Evolutionary conservation across 352 stramenopile species (phyloP).

Genomic region (Pythium angustatum): DNA sequence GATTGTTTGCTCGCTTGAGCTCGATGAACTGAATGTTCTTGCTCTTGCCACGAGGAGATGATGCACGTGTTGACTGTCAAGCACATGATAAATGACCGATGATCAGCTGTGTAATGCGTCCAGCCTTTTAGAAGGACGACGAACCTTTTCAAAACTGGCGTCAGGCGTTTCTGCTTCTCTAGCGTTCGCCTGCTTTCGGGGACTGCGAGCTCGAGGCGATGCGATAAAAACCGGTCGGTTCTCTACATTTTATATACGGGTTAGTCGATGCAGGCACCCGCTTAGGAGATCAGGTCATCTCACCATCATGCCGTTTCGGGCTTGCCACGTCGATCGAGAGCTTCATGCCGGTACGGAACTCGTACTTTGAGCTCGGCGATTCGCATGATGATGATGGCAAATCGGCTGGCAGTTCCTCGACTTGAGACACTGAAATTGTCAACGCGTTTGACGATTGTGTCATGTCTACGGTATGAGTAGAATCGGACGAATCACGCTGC

Average conservation of each 20-base stretch:
- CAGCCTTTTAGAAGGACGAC: too few species aligned
- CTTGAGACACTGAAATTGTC: neutral
- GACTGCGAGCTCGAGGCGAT: constrained; percentile 49
- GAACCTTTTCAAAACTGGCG: constrained; percentile 65
- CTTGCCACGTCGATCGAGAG: constrained; percentile 55
- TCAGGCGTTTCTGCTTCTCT: constrained; percentile 22
- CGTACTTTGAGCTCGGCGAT: constrained; percentile 41
- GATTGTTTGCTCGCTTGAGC: constrained; percentile 78
- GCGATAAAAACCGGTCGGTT: constrained; percentile 50
- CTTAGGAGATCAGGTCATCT: neutral
- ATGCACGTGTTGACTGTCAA: constrained; percentile 42
- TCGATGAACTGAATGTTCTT: constrained; percentile 81
- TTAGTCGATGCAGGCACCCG: neutral
- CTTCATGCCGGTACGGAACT: constrained; percentile 48
- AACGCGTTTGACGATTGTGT: neutral
- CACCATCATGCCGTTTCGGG: constrained; percentile 48
- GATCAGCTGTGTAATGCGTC: neutral
- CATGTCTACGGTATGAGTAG: neutral
- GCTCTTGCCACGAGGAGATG: constrained; percentile 67
- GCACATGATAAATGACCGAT: neutral
- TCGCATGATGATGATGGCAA: constrained; percentile 1
- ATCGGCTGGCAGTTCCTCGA: neutral
- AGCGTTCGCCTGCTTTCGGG: constrained; percentile 22
- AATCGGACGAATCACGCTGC: neutral
- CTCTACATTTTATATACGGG: constrained; percentile 28